Base-by-base conservation (phyloP, 305 asterid species). In the Petunia hybrid region DNA sequence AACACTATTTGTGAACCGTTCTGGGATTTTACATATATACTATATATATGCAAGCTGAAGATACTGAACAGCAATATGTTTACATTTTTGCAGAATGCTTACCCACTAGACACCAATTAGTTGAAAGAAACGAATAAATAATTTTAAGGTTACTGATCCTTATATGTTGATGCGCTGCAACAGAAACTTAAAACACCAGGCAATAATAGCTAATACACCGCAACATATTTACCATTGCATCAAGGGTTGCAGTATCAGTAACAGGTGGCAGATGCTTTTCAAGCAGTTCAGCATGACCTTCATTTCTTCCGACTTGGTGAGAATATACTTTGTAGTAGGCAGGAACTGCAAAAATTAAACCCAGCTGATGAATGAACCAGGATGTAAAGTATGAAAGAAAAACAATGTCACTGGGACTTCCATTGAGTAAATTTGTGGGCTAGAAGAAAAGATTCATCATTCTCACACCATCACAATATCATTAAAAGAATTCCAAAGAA, bases 201-300 rank as follows among this genome's bases (percentile, higher is more conserved):
- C 13, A 51, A 22, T 51, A 13, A 51, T 73, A 35, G 46, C 36
- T 35, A 13, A 13, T 45, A 73, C 46, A 13, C 35, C 2, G 53
- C 31, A 55, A 51, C 7, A 6, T 59, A 68, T 81, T 87, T 87
- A 95, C 98, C 92, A 51, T 83, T 83, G 82, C 85, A 82, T 87
- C 85, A 51, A 68, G 66, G 48, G 87, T 68, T 56, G 88, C 83
- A 80, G 90, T 82, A 83, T 87, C 90, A 48, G 80, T 56, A 13
- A 59, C 51, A 81, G 82, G 70, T 31, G 85, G 55, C 55, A 79
- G 83, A 61, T 86, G 89, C 82, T 80, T 85, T 73, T 60, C 88
- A 84, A 85, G 80, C n/a, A 60, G 62, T 82, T 40, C 82, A 70
- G 77, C 81, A 80, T 80, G 81, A 53, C 79, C 84, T 71, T 85